Percentiles rank a stretch among this genome's conserved stretches.
Conservation (phyloP, 805 yeast genomes). For the Candida loeiensis region DNA sequence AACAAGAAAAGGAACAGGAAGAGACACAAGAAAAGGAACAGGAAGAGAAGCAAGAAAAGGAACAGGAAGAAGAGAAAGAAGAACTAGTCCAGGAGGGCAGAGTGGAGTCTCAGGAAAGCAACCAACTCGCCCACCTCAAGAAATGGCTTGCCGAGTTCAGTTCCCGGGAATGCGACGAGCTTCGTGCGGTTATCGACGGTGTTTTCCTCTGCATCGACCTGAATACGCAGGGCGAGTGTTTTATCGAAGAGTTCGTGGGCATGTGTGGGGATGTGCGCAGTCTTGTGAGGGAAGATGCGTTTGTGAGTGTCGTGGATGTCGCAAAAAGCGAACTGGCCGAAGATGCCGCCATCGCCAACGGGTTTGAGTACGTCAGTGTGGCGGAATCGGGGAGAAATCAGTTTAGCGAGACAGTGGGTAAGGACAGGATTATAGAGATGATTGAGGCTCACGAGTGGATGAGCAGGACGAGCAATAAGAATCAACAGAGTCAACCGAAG, state of each 20-base stretch:
- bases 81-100: neutral
- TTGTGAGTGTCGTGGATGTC: conserved; percentile 9
- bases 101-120: neutral
- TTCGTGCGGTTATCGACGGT: conserved; percentile 47
- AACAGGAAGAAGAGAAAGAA: neutral
- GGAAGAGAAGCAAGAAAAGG: neutral
- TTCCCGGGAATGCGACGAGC: conserved; percentile 35
- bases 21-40: neutral
- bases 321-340: conserved; percentile 27
- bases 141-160: conserved; percentile 41
- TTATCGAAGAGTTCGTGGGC: conserved; percentile 12
- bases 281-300: neutral
- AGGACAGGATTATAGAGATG: conserved; percentile 41
- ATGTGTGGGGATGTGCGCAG: conserved; percentile 1
- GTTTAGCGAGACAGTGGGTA: conserved; percentile 41
- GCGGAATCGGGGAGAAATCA: conserved; percentile 35
- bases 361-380: conserved; percentile 43
- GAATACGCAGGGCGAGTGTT: conserved; percentile 17
- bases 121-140: conserved; percentile 17
- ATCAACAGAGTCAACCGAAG: too few relatives aligned
- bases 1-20: neutral
- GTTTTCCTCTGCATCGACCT: conserved; percentile 39
- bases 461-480: too few relatives aligned
- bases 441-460: conserved; percentile 51
- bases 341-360: conserved; percentile 34